Conservation (phyloP, 768 basidiomycete genomes). For the Tulasnella calospora region DNA sequence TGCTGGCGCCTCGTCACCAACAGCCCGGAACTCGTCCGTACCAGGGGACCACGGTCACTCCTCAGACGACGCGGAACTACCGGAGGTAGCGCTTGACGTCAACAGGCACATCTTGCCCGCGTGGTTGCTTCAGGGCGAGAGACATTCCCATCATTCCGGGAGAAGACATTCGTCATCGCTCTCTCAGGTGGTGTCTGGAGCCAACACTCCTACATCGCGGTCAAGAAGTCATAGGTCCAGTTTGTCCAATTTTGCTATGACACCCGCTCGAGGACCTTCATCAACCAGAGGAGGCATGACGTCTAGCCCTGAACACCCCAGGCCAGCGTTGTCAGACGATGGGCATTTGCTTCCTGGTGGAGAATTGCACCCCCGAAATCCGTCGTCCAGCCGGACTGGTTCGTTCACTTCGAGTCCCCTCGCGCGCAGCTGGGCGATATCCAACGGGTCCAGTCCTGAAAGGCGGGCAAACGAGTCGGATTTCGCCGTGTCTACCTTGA, state of each 20-base stretch:
- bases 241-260: slow-evolving; percentile 4
- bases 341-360: background rate
- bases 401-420: slow-evolving; percentile 22
- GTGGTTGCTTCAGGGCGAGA: slow-evolving; percentile 62
- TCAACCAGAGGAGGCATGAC: background rate
- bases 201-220: background rate
- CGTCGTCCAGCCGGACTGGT: slow-evolving; percentile 1
- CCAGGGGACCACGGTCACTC: slow-evolving; percentile 35
- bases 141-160: background rate
- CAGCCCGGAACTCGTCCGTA: background rate
- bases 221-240: slow-evolving; percentile 1
- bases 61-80: slow-evolving; percentile 72
- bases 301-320: background rate
- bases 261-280: background rate
- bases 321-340: background rate
- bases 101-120: slow-evolving; percentile 96
- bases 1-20: background rate
- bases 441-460: slow-evolving; percentile 16
- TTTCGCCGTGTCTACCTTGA: background rate
- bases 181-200: slow-evolving; percentile 10
- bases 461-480: background rate
- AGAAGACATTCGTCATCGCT: slow-evolving; percentile 1
- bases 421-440: slow-evolving; percentile 16
- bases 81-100: slow-evolving; percentile 87
- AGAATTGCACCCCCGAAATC: background rate